Percentiles rank a stretch among this genome's conserved stretches.
phyloP scores from a whole-genome alignment of 371 early-diverging fungal species.

The Syncephalastrum racemosum region DNA sequence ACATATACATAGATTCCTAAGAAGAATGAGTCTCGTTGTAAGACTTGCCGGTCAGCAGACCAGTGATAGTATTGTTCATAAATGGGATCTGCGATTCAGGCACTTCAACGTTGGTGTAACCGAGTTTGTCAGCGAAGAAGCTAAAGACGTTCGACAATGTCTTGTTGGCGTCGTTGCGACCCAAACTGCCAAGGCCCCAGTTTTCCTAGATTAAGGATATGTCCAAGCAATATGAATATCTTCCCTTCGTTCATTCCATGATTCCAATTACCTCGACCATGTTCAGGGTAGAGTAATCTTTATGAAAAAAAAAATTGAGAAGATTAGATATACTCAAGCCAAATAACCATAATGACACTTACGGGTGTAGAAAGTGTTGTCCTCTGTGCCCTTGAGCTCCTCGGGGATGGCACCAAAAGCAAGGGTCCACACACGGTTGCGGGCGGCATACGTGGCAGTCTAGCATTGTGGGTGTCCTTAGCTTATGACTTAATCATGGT shows the following conservation, averaged over 20 bases:
- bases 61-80: slow-evolving; percentile 31
- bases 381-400: slow-evolving; percentile 38
- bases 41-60: slow-evolving; percentile 36
- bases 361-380: slow-evolving; percentile 57
- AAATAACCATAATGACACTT: slow-evolving; percentile 1
- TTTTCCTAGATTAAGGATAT: slow-evolving; percentile 20
- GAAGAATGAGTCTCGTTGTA: slow-evolving; percentile 23
- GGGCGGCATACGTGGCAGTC: slow-evolving; percentile 17
- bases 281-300: slow-evolving; percentile 50
- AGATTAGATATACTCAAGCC: neutral
- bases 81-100: slow-evolving; percentile 22
- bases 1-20: no score
- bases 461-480: neutral
- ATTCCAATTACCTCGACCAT: slow-evolving; percentile 44
- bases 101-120: slow-evolving; percentile 35
- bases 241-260: neutral
- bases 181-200: slow-evolving; percentile 65
- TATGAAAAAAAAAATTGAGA: neutral
- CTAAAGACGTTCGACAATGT: slow-evolving; percentile 38
- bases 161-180: slow-evolving; percentile 46
- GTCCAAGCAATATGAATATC: neutral
- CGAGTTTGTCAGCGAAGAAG: slow-evolving; percentile 25
- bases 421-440: slow-evolving; percentile 36
- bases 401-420: slow-evolving; percentile 28
- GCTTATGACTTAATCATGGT: neutral